A percentile compares a stretch with the other conserved stretches of the same genome.
These are phyloP conservation scores for Capronia epimyces DNA, from an alignment of 2,329 filamentous ascomycete genomes.

Conservation along the genomic window DNA sequence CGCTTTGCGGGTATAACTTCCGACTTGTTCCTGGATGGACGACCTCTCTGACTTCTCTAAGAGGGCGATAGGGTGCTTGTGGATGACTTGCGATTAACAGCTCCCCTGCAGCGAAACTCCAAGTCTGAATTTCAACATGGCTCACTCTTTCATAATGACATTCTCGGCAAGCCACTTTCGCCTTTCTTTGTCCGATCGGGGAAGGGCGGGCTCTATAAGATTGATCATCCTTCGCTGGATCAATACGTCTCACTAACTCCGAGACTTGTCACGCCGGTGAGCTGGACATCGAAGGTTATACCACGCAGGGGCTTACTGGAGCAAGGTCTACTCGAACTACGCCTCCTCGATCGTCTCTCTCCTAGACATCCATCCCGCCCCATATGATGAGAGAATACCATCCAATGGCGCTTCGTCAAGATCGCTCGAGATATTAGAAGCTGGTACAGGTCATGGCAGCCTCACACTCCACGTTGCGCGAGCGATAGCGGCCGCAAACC, in stretches of 20 bases:
- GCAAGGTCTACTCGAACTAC: constrained; percentile 67
- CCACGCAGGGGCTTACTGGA: not conserved
- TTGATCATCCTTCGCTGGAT: constrained; percentile 55
- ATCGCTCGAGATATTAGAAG: constrained; percentile 71
- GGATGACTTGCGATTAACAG: constrained; percentile 39
- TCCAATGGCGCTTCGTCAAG: constrained; percentile 25
- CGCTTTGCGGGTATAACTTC: constrained; percentile 9
- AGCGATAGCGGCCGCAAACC: constrained; percentile 67
- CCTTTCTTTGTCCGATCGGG: constrained; percentile 14
- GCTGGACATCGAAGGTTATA: constrained; percentile 27
- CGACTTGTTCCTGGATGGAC: not conserved
- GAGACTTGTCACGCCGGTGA: constrained; percentile 69
- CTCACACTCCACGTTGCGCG: constrained; percentile 70
- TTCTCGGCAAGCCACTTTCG: constrained; percentile 55
- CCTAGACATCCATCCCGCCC: constrained; percentile 63
- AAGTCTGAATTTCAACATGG: constrained; percentile 32
- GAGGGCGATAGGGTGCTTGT: constrained; percentile 44
- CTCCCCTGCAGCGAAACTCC: constrained; percentile 37
- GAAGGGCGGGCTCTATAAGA: constrained; percentile 15
- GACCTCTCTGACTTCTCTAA: constrained; percentile 19
- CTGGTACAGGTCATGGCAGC: constrained; percentile 77
- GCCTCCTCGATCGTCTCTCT: constrained; percentile 69
- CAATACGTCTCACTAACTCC: constrained; percentile 65
- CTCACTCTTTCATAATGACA: constrained; percentile 44
- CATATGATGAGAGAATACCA: constrained; percentile 30